A percentile compares a stretch with the other conserved stretches of the same genome.
Conservation (phyloP, 2,329 filamentous ascomycete genomes). For the Xylaria sp. region DNA sequence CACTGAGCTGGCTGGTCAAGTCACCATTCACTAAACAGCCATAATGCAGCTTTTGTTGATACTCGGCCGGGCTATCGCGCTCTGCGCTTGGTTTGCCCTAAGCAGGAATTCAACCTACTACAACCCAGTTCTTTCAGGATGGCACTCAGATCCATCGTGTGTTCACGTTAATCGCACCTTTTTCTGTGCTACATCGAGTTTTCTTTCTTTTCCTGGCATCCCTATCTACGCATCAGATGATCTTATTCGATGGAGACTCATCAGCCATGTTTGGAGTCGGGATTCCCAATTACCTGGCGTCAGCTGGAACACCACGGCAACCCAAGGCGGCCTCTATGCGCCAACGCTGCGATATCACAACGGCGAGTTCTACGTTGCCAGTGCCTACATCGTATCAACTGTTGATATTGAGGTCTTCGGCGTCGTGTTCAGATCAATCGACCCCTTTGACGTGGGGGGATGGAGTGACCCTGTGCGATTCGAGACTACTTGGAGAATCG, state of each 20-base stretch:
- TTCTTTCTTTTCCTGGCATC: conserved; percentile 57
- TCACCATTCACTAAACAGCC: no score
- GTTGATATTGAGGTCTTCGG: conserved; percentile 21
- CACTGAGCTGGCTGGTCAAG: no score
- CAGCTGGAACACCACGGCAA: conserved; percentile 38
- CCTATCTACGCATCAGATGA: conserved; percentile 59
- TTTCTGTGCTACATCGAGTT: conserved; percentile 58
- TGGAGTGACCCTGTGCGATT: conserved; percentile 52
- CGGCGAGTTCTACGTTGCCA: conserved; percentile 42
- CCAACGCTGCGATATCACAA: conserved; percentile 42
- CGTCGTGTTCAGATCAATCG: conserved; percentile 46
- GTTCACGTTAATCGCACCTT: conserved; percentile 50
- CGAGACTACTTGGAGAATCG: conserved; percentile 41
- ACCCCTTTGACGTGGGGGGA: conserved; percentile 45
- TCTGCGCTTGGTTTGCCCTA: no score
- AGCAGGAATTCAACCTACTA: conserved; percentile 34
- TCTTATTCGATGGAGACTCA: conserved; percentile 54
- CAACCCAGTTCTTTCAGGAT: conserved; percentile 57
- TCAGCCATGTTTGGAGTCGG: conserved; percentile 48
- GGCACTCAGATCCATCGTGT: conserved; percentile 54
- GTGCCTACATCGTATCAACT: no score
- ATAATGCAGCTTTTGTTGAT: no score
- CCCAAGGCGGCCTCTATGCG: conserved; percentile 44
- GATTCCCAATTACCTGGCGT: conserved; percentile 49
- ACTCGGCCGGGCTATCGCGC: no score